These are phyloP conservation scores for Cladosporium sp. DNA, from an alignment of 2,329 filamentous ascomycete species.

Conservation along the genomic window DNA sequence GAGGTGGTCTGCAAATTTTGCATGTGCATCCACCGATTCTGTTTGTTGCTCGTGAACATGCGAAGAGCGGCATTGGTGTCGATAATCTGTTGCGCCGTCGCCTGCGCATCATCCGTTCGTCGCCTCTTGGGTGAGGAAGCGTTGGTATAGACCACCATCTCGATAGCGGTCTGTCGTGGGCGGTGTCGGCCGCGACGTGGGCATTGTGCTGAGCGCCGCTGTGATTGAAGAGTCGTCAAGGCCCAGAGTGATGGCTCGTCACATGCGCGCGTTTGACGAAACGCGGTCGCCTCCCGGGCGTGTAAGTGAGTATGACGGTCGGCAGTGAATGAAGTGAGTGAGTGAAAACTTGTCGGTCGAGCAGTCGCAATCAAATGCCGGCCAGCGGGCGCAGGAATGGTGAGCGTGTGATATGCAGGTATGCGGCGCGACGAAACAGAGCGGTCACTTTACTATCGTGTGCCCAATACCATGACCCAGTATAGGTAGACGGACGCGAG, in stretches of 20 bases:
- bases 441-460: slow-evolving; percentile 5
- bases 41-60: slow-evolving; percentile 11
- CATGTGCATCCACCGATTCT: slow-evolving; percentile 2
- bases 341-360: not conserved
- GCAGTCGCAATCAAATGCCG: not conserved
- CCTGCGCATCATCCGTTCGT: slow-evolving; percentile 1
- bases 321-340: not conserved
- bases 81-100: slow-evolving; percentile 8
- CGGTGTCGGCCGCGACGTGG: not conserved
- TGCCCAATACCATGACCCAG: not conserved
- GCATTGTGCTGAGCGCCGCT: slow-evolving; percentile 8
- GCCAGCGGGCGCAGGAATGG: not conserved
- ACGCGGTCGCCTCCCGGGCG: not conserved
- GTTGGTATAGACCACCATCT: slow-evolving; percentile 11
- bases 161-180: slow-evolving; percentile 8
- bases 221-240: not conserved
- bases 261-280: slow-evolving; percentile 6
- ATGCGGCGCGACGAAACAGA: not conserved
- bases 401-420: not conserved
- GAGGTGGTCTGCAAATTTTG: not conserved
- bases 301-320: not conserved
- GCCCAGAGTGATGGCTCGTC: not conserved
- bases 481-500: slow-evolving; percentile 1
- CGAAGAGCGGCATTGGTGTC: slow-evolving; percentile 15
- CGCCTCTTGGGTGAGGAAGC: slow-evolving; percentile 3